Evolutionary conservation across 2,329 filamentous ascomycete genomes (phyloP), one percentile per base, ranked within the genome.

Genomic region (Microsporum audouinii): DNA sequence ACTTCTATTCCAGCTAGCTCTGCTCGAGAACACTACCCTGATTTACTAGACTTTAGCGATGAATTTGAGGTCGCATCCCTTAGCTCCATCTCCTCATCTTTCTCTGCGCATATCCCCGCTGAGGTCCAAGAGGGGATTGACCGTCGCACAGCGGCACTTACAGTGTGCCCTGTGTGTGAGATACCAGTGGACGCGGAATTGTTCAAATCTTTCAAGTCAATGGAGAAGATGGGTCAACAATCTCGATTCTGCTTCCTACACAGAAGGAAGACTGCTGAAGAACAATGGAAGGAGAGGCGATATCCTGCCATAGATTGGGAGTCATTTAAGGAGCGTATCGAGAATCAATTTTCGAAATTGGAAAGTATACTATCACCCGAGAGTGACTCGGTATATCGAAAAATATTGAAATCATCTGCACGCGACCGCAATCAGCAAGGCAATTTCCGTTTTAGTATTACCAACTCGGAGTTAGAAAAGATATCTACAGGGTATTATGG

Each of bases 401-500:
- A 80, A 7, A 67, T 79, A 0, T 76, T 89, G 29, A 79, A 78
- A 3, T 75, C 79, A 2, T 80, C 76, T 10, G 76, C 88, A 49
- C 8, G 14, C 10, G 38, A 59, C 8, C 8, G 23, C 12, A 33
- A 59, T 78, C 79, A 60, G 72, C 76, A 1, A 86, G 85, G 10
- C 59, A 86, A 81, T 31, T 75, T 88, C 61, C 76, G 83, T 58
- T 80, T 83, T 62, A 84, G 79, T 34, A 68, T 75, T 23, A 71
- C 70, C 61, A 72, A 67, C n/a, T 71, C 70, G 60, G 70, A 69
- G 3, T 75, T 83, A 33, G 78, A 80, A 57, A 80, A 78, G 60
- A 78, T 87, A 34, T 85, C 82, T 2, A 88, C 88, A 7, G 91
- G 91, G 0, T 96, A 95, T 73, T 96, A 95, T 73, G 91, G 91